These are phyloP conservation scores for Pseudogymnoascus pannorum DNA, from an alignment of 2,329 filamentous ascomycete genomes.

Conservation along the genomic window DNA sequence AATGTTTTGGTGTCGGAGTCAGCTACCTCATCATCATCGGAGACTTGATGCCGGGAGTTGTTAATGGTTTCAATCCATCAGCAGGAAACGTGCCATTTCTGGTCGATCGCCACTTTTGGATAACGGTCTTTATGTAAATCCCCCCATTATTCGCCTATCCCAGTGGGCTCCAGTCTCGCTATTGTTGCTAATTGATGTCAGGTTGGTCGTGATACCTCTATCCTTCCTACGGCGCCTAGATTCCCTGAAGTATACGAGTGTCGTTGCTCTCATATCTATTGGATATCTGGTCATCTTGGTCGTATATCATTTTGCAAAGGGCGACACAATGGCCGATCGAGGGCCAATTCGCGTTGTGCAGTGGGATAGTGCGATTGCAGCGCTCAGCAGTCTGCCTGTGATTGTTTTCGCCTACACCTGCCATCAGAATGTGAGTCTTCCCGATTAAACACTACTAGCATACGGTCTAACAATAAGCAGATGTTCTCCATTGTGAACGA, in stretches of 20 bases:
- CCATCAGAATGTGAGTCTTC: slow-evolving; percentile 74
- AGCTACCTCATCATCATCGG: slow-evolving; percentile 99
- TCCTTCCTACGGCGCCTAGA: slow-evolving; percentile 88
- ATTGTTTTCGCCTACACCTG: slow-evolving; percentile 99
- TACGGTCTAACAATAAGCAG: slow-evolving; percentile 39
- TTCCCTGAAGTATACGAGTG: slow-evolving; percentile 93
- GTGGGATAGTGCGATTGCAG: slow-evolving; percentile 72
- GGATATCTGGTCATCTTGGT: slow-evolving; percentile 90
- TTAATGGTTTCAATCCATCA: slow-evolving; percentile 66
- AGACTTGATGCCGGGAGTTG: slow-evolving; percentile 93
- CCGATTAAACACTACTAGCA: neutral
- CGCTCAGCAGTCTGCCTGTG: slow-evolving; percentile 81
- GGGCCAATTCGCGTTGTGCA: slow-evolving; percentile 67
- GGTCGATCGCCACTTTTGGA: slow-evolving; percentile 90
- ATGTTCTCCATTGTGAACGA: slow-evolving; percentile 99
- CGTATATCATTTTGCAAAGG: slow-evolving; percentile 78
- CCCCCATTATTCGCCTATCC: slow-evolving; percentile 10
- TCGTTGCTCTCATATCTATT: slow-evolving; percentile 86
- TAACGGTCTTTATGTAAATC: slow-evolving; percentile 85
- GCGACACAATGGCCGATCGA: slow-evolving; percentile 67
- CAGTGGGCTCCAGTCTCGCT: neutral
- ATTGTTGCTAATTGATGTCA: slow-evolving; percentile 28
- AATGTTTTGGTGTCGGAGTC: slow-evolving; percentile 95
- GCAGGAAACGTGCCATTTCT: slow-evolving; percentile 63
- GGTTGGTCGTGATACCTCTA: slow-evolving; percentile 85